A percentile compares a stretch with the other conserved stretches of the same genome.
These are phyloP conservation scores for Cairneyella variabilis DNA, from an alignment of 495 filamentous ascomycete genomes.

Conservation along the genomic window DNA sequence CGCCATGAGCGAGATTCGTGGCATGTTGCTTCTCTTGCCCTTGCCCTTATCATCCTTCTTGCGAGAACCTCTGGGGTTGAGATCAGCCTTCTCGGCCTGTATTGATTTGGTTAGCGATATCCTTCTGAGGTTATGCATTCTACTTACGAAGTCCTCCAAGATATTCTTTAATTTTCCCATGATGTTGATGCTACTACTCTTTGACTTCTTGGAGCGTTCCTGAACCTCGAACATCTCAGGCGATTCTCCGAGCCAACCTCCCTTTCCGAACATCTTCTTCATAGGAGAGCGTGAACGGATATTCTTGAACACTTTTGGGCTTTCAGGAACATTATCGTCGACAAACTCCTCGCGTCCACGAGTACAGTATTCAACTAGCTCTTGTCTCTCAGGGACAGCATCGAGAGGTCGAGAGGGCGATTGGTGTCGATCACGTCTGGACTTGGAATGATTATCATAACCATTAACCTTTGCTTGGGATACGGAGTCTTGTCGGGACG, in stretches of 20 bases:
- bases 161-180: slow-evolving; percentile 46
- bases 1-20: slow-evolving; percentile 39
- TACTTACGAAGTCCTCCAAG: slow-evolving; percentile 42
- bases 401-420: too few species aligned
- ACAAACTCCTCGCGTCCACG: too few species aligned
- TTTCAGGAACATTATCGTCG: too few species aligned
- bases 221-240: slow-evolving; percentile 8
- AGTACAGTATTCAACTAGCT: too few species aligned
- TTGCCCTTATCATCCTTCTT: too few species aligned
- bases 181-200: too few species aligned
- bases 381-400: too few species aligned
- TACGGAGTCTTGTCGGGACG: too few species aligned
- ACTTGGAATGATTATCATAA: too few species aligned
- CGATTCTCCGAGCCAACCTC: slow-evolving; percentile 44
- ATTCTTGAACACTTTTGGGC: too few species aligned
- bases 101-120: background rate
- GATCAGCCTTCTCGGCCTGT: slow-evolving; percentile 24
- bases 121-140: background rate
- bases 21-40: background rate
- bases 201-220: slow-evolving; percentile 32
- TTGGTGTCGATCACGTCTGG: too few species aligned
- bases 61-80: slow-evolving; percentile 13
- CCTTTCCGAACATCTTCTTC: slow-evolving; percentile 52
- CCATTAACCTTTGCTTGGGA: too few species aligned
- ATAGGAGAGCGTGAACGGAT: slow-evolving; percentile 38